Base-by-base conservation (phyloP, 2,329 filamentous ascomycete species). In the Aspergillus spinulosporus region DNA sequence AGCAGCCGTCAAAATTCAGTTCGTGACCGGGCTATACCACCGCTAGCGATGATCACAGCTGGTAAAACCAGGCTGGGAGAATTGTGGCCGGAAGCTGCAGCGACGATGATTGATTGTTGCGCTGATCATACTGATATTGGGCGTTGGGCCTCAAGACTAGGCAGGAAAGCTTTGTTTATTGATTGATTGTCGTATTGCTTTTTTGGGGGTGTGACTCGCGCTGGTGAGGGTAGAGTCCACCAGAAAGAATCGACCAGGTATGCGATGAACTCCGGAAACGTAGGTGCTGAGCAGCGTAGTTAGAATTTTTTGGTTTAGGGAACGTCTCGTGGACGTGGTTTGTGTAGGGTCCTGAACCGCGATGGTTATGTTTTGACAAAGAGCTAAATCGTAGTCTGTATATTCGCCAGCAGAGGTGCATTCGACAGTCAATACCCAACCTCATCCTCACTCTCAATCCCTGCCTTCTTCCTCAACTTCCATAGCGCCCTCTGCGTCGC, bases 401-500 rank as follows among this genome's bases (percentile, higher is more conserved):
- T 42, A 21, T 6, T 21, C 15, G 7, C 5, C 15, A 15, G 21
- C n/a, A 42, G 7, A 11, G 39, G 5, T 21, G 14, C 21, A 21
- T 7, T 12, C 9, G n/a, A 40, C 37, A 14, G 49, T 53, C 66
- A 72, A 58, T 64, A 73, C 39, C 72, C 72, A 5, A 62, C 62
- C 52, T 75, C 74, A 52, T 72, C 74, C 34, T 72, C 74, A 60
- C 68, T 74, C 3, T 67, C 68, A 6, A 68, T 64, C 57, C 73
- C 71, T 7, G 70, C 72, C 64, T 68, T 71, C 62, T 76, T 76
- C 40, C 71, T 64, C 42, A 76, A 51, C 54, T 73, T 76, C 74
- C 73, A 76, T 28, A 75, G 54, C 9, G 63, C 45, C 59, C 63
- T 64, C 53, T 69, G 21, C 21, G 21, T 59, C 53, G 60, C 64